Conservation (phyloP, 1,139 yeast species). For the Suhomyces bokatorum region DNA sequence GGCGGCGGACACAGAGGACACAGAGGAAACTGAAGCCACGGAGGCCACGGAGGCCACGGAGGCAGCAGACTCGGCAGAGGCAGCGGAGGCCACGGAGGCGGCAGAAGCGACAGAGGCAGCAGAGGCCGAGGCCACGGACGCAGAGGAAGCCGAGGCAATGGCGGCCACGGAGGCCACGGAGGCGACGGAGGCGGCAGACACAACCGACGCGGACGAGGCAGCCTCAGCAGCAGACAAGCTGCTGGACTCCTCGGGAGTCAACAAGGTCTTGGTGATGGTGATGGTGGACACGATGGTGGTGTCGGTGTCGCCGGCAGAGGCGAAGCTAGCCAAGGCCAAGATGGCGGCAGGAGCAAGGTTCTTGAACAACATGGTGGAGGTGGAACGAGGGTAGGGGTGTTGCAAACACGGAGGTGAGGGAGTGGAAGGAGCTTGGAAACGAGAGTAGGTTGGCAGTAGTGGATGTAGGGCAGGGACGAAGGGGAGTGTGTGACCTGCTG, state of each 20-base stretch:
- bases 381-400: background rate
- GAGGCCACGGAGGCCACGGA: constrained; percentile 20
- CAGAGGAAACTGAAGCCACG: constrained; percentile 19
- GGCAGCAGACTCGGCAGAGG: constrained; percentile 19
- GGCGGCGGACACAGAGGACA: constrained; percentile 16
- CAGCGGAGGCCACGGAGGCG: constrained; percentile 14
- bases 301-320: constrained; percentile 34
- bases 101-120: constrained; percentile 18
- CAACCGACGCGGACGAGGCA: constrained; percentile 19
- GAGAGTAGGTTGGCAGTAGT: background rate
- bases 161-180: constrained; percentile 17
- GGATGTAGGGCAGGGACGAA: background rate
- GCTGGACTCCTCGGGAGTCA: constrained; percentile 43
- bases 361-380: constrained; percentile 31
- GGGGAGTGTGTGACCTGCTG: background rate
- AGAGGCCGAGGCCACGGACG: constrained; percentile 14
- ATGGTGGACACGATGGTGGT: constrained; percentile 46
- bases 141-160: constrained; percentile 17
- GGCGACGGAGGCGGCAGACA: constrained; percentile 20
- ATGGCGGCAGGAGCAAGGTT: constrained; percentile 24
- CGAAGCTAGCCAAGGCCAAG: constrained; percentile 29
- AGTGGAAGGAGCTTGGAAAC: background rate
- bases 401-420: background rate
- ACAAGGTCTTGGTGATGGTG: constrained; percentile 44
- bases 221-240: constrained; percentile 25